Conservation (phyloP, 495 filamentous ascomycete species). For the Schizothecium vesticola region DNA sequence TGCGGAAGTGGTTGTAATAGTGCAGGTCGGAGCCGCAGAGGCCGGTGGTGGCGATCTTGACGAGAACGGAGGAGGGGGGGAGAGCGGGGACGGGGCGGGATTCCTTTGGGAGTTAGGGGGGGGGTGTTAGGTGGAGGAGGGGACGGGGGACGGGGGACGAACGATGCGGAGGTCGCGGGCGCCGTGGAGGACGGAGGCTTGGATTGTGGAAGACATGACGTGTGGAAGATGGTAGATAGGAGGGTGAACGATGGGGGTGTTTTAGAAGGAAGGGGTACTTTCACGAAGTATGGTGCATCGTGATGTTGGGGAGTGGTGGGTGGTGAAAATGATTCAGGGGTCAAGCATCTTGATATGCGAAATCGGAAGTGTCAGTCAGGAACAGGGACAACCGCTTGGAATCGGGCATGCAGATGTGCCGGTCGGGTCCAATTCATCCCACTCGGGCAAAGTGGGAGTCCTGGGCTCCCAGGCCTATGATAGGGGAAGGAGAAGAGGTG, state of each 20-base stretch:
- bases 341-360: background rate
- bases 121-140: background rate
- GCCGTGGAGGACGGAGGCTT: conserved; percentile 65
- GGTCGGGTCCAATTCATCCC: background rate
- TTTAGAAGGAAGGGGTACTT: background rate
- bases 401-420: background rate
- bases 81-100: conserved; percentile 38
- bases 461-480: background rate
- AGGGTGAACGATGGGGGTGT: background rate
- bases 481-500: background rate
- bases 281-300: background rate
- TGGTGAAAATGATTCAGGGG: background rate
- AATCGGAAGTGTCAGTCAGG: background rate
- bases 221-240: background rate
- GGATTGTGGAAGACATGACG: background rate
- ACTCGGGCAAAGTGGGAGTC: background rate
- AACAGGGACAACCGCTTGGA: background rate
- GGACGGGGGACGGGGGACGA: conserved; percentile 21
- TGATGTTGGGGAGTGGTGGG: background rate
- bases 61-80: conserved; percentile 48
- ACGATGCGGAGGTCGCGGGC: conserved; percentile 63
- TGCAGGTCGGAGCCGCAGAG: conserved; percentile 67
- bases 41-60: conserved; percentile 54
- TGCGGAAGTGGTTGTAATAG: conserved; percentile 63
- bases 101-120: conserved; percentile 34